phyloP scores from a whole-genome alignment of 75 land plant species.

The Larix kaempferi region DNA sequence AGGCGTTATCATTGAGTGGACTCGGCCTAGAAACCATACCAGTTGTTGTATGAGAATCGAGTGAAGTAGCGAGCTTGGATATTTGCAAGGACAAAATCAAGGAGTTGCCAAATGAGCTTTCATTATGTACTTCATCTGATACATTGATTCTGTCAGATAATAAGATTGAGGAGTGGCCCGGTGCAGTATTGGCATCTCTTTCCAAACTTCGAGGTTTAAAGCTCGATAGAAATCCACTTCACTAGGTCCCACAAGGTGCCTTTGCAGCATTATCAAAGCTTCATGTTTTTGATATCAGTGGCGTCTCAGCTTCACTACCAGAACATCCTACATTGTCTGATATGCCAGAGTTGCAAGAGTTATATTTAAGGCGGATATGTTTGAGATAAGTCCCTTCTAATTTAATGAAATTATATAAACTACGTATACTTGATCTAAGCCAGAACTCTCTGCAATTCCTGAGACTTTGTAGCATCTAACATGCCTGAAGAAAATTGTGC shows the following conservation, averaged over 20 bases:
- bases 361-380: too few relatives aligned
- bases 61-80: conserved; percentile 58
- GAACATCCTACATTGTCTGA: too few relatives aligned
- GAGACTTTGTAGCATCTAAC: too few relatives aligned
- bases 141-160: too few relatives aligned
- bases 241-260: conserved; percentile 65
- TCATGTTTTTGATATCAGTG: conserved; percentile 75
- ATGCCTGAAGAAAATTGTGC: too few relatives aligned
- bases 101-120: conserved; percentile 73
- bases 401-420: too few relatives aligned
- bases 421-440: too few relatives aligned
- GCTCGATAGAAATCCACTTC: conserved; percentile 69
- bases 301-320: conserved; percentile 19
- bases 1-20: conserved; percentile 65
- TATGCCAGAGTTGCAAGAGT: too few relatives aligned
- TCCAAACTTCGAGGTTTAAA: conserved; percentile 61
- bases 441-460: too few relatives aligned
- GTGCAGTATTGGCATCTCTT: conserved; percentile 51
- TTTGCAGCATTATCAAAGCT: conserved; percentile 52
- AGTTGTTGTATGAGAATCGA: conserved; percentile 62
- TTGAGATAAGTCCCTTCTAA: too few relatives aligned
- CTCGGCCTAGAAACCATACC: conserved; percentile 63
- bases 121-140: conserved; percentile 69
- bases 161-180: conserved; percentile 48
- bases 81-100: conserved; percentile 68